Conservation (phyloP, 768 basidiomycete species). For the Rhodotorula graminis region DNA sequence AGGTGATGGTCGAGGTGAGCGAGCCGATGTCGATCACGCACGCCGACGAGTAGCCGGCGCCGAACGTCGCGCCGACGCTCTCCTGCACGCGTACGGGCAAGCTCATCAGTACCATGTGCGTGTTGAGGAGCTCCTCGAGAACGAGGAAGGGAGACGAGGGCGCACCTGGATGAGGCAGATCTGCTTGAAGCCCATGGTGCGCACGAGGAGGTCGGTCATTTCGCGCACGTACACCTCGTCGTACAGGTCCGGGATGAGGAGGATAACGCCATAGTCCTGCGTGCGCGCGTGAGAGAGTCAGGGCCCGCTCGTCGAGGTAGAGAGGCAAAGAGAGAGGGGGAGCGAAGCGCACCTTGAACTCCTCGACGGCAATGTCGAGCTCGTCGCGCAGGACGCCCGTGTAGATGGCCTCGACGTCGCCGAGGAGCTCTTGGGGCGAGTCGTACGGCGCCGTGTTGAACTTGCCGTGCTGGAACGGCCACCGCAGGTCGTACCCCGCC, state of each 20-base stretch:
- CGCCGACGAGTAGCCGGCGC: slow-evolving; percentile 87
- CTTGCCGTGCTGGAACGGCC: slow-evolving; percentile 73
- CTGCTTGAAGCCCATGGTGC: slow-evolving; percentile 85
- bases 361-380: slow-evolving; percentile 54
- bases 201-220: slow-evolving; percentile 65
- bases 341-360: slow-evolving; percentile 58
- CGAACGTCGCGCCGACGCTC: slow-evolving; percentile 86
- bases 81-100: slow-evolving; percentile 55
- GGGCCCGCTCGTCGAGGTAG: too few relatives aligned
- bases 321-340: neutral
- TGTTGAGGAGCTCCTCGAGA: neutral
- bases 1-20: slow-evolving; percentile 72
- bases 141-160: neutral
- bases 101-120: neutral
- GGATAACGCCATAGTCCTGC: slow-evolving; percentile 77
- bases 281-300: neutral
- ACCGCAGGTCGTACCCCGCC: slow-evolving; percentile 63
- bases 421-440: slow-evolving; percentile 59
- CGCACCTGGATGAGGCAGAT: slow-evolving; percentile 81
- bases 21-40: slow-evolving; percentile 96
- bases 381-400: slow-evolving; percentile 59
- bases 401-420: slow-evolving; percentile 72
- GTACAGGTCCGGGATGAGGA: slow-evolving; percentile 88
- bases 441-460: slow-evolving; percentile 76
- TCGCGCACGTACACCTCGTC: slow-evolving; percentile 78